Percentiles rank a stretch among this genome's conserved stretches.
Conservation (phyloP, 1,139 yeast species). For the Candida frijolesensis region DNA sequence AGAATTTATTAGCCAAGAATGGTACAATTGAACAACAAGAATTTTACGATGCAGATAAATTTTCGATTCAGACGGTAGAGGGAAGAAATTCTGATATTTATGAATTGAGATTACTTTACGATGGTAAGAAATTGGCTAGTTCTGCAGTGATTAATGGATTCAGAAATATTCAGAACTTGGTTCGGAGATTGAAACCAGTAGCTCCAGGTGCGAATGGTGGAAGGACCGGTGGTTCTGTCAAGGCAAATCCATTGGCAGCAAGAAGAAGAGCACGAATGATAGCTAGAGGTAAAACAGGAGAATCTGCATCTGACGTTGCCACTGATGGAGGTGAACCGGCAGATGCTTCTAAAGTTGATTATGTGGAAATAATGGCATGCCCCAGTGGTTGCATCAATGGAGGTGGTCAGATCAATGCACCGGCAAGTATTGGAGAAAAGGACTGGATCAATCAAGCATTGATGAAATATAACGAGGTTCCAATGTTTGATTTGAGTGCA, state of each 20-base stretch:
- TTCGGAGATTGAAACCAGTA: slow-evolving; percentile 69
- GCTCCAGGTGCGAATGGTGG: slow-evolving; percentile 16
- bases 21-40: slow-evolving; percentile 5
- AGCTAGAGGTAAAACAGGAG: background rate
- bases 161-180: slow-evolving; percentile 90
- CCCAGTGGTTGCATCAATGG: slow-evolving; percentile 98
- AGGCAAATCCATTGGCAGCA: slow-evolving; percentile 43
- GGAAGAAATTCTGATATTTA: slow-evolving; percentile 81
- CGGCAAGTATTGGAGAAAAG: slow-evolving; percentile 35
- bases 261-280: slow-evolving; percentile 40
- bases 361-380: slow-evolving; percentile 96
- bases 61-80: slow-evolving; percentile 31
- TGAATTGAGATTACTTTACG: slow-evolving; percentile 58
- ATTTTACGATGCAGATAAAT: slow-evolving; percentile 19
- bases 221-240: slow-evolving; percentile 17
- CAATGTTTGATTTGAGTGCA: slow-evolving; percentile 20
- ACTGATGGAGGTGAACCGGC: slow-evolving; percentile 32
- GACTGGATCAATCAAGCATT: slow-evolving; percentile 44
- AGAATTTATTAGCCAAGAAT: slow-evolving; percentile 25
- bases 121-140: slow-evolving; percentile 49
- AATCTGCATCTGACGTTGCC: slow-evolving; percentile 18
- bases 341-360: slow-evolving; percentile 73
- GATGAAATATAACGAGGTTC: slow-evolving; percentile 31
- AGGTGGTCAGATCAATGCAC: slow-evolving; percentile 81
- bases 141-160: slow-evolving; percentile 89